Conservation (phyloP, 1,139 yeast species). For the Pichia cactophila region DNA sequence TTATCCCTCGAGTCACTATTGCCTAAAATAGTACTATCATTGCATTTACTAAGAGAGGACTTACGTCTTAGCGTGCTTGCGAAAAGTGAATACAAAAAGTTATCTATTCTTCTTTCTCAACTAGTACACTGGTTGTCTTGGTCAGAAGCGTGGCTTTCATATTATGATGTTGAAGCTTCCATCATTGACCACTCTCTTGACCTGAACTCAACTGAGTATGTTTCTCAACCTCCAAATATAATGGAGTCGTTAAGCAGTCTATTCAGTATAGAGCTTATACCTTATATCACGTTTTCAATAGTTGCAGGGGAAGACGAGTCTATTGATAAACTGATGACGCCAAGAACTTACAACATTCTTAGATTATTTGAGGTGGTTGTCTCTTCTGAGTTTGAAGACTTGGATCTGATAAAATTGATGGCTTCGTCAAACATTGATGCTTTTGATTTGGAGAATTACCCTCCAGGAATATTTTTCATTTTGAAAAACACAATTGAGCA, state of each 20-base stretch:
- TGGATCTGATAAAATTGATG: slow-evolving; percentile 53
- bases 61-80: slow-evolving; percentile 49
- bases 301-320: slow-evolving; percentile 56
- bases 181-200: slow-evolving; percentile 27
- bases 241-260: slow-evolving; percentile 47
- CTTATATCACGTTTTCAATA: slow-evolving; percentile 62
- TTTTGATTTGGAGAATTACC: slow-evolving; percentile 58
- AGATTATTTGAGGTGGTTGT: slow-evolving; percentile 57
- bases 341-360: slow-evolving; percentile 52
- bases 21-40: slow-evolving; percentile 57
- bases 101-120: slow-evolving; percentile 55
- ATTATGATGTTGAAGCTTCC: slow-evolving; percentile 37
- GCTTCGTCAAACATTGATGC: slow-evolving; percentile 45
- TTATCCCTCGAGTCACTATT: slow-evolving; percentile 42
- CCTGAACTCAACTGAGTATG: slow-evolving; percentile 38
- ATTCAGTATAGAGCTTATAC: slow-evolving; percentile 36
- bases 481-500: slow-evolving; percentile 50
- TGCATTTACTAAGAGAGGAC: slow-evolving; percentile 79
- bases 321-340: slow-evolving; percentile 55
- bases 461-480: slow-evolving; percentile 64
- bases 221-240: slow-evolving; percentile 48
- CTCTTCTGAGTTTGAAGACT: slow-evolving; percentile 43
- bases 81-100: slow-evolving; percentile 28
- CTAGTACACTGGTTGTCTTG: slow-evolving; percentile 66
- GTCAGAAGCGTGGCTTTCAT: slow-evolving; percentile 58